A percentile compares a stretch with the other conserved stretches of the same genome.
Conservation (phyloP, 2,329 filamentous ascomycete genomes). For the Corniculantispora saksenae region DNA sequence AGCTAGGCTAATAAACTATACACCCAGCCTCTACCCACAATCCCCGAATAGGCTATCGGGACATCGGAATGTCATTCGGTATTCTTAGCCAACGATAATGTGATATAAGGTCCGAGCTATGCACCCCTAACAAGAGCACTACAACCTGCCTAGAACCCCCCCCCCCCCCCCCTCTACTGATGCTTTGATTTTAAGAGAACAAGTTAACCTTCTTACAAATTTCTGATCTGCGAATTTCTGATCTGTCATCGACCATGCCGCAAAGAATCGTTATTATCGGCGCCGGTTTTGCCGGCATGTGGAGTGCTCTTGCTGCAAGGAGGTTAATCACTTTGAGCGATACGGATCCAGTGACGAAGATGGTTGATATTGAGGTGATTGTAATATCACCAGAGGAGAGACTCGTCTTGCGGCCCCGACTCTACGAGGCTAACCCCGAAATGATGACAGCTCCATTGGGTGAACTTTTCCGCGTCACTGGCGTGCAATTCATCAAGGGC, state of each 20-base stretch:
- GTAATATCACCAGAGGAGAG: constrained; percentile 34
- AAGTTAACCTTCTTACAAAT: neutral
- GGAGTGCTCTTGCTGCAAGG: constrained; percentile 37
- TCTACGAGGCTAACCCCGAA: constrained; percentile 34
- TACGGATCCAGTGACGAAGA: constrained; percentile 4
- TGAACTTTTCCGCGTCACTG: constrained; percentile 30
- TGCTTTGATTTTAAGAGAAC: neutral
- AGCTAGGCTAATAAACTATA: no score
- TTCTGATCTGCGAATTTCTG: neutral
- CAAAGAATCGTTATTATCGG: constrained; percentile 29
- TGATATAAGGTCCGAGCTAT: no score
- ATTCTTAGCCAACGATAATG: no score
- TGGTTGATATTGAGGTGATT: constrained; percentile 28
- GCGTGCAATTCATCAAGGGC: constrained; percentile 30
- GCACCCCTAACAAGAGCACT: no score
- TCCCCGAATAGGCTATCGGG: no score
- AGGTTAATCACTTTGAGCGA: constrained; percentile 30
- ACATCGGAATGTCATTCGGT: no score
- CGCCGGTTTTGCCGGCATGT: constrained; percentile 37
- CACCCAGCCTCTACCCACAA: no score
- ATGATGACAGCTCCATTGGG: constrained; percentile 26
- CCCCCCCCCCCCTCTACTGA: neutral
- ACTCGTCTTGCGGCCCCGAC: constrained; percentile 34
- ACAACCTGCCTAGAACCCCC: no score
- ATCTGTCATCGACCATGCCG: neutral